Evolutionary conservation across 2,329 filamentous ascomycete species (phyloP).

Genomic region (Coniochaeta prunicola): DNA sequence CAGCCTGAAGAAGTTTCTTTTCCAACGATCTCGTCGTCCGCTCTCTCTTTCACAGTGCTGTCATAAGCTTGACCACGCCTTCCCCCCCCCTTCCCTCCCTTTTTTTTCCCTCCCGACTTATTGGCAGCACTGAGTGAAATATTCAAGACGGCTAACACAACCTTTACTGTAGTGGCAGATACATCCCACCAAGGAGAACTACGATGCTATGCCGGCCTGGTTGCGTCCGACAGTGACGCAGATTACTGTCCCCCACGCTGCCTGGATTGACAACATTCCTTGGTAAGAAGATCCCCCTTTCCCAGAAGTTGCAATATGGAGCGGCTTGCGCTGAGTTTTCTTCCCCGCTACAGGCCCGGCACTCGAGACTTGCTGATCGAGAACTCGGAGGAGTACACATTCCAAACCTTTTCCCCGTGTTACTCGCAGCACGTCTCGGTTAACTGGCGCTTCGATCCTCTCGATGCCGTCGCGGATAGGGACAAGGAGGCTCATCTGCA

Average conservation of each 20-base stretch:
- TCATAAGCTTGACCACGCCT: too few relatives aligned
- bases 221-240: conserved; percentile 19
- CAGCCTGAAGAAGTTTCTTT: too few relatives aligned
- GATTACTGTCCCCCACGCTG: conserved; percentile 17
- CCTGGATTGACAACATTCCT: conserved; percentile 23
- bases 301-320: too few relatives aligned
- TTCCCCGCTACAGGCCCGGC: conserved; percentile 19
- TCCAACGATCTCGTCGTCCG: too few relatives aligned
- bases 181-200: conserved; percentile 18
- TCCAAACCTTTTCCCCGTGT: conserved; percentile 20
- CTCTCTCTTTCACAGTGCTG: too few relatives aligned
- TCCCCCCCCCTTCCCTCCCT: too few relatives aligned
- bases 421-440: conserved; percentile 22
- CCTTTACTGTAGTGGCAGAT: conserved; percentile 20
- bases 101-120: too few relatives aligned
- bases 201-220: conserved; percentile 22
- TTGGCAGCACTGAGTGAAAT: too few relatives aligned
- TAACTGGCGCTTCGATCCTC: conserved; percentile 22
- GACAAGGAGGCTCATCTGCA: conserved; percentile 18
- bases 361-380: conserved; percentile 19
- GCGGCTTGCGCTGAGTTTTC: too few relatives aligned
- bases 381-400: conserved; percentile 18
- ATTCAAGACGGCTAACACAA: too few relatives aligned
- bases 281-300: too few relatives aligned
- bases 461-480: too few relatives aligned